Evolutionary conservation across 2,329 filamentous ascomycete genomes (phyloP).

Genomic region (Thelonectria olida): DNA sequence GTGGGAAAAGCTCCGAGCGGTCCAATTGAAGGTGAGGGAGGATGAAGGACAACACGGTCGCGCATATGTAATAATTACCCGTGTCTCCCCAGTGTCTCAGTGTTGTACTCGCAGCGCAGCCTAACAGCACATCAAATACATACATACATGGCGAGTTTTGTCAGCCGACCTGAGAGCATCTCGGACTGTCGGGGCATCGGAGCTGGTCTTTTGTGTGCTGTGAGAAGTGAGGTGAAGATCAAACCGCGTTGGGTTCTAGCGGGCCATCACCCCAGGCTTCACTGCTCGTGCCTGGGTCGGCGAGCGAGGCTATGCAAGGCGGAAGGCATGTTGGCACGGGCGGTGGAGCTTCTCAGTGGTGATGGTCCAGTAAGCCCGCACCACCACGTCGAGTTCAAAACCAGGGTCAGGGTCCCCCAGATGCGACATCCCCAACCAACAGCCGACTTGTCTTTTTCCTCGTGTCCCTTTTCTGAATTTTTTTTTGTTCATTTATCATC

Average conservation of each 20-base stretch:
- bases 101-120: neutral
- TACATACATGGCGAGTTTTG: too few species aligned
- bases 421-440: neutral
- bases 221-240: too few species aligned
- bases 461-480: conserved; percentile 2
- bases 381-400: neutral
- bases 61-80: neutral
- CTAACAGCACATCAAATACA: too few species aligned
- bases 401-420: neutral
- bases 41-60: conserved; percentile 5
- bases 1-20: conserved; percentile 2
- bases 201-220: too few species aligned
- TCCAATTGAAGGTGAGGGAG: conserved; percentile 5
- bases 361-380: neutral
- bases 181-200: neutral
- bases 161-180: too few species aligned
- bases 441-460: conserved; percentile 7
- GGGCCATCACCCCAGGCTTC: conserved; percentile 13
- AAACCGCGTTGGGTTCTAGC: conserved; percentile 9
- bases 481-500: neutral
- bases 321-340: conserved; percentile 7
- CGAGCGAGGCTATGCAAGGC: conserved; percentile 18
- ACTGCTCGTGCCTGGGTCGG: conserved; percentile 1
- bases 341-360: neutral
- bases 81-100: conserved; percentile 1